Base-by-base conservation (phyloP, 2,329 filamentous ascomycete species). In the Beauveria caledonica region DNA sequence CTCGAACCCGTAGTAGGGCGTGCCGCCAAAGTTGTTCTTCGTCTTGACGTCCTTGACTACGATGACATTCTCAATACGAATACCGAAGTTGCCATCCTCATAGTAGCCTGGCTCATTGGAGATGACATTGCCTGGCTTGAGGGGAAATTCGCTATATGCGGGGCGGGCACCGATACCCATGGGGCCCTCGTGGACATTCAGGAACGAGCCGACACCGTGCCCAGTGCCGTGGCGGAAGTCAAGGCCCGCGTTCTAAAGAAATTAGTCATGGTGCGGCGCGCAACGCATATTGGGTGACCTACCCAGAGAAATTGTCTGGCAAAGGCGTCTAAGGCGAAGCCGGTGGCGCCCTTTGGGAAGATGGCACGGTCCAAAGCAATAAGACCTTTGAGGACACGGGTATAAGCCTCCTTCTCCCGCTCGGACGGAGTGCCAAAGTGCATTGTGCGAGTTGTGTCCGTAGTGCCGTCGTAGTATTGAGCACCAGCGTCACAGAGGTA, bases 31-130 rank as follows among this genome's bases (percentile, higher is more conserved):
- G 40, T 86, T 85, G 74, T 96, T 83, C 63, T 87, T 86, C 5
- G 93, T 96, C 74, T 92, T 80, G n/a, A 89, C 87, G 71, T 97
- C 92, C 65, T 84, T 88, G 33, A 95, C 91, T 80, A 97, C 88
- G 65, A 96, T 85, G 68, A 99, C 86, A 72, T 99, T 99, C 75
- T 99, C 94, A 68, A 97, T 97, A 19, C 94, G 88, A 66, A 99
- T 94, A 19, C 94, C 94, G 69, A 96, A 99, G 44, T 86, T 86
- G 52, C 92, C 93, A 68, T 99, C 94, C 73, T 97, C 92, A 72
- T 99, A 99, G 76, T 92, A 99, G 33, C 94, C 94, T 1, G 94
- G 94, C 74, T 99, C 92, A 68, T 97, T 92, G 1, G 93, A 97
- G 58, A 97, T 85, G 45, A 99, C 93, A 68, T 99, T 97, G 49